Conservation (phyloP, 768 basidiomycete species). For the Boletus sp. region DNA sequence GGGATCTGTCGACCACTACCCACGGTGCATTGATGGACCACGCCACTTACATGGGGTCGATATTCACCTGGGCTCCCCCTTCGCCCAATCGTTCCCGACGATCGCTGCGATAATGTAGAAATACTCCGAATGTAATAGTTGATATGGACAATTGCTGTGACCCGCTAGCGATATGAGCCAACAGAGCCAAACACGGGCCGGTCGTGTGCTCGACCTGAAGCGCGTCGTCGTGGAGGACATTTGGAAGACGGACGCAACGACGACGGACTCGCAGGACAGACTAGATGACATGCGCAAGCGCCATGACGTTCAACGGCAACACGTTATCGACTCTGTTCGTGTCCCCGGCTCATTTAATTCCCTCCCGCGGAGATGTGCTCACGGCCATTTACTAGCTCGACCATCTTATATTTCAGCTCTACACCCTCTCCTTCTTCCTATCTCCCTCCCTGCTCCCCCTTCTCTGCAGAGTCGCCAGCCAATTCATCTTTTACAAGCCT, state of each 20-base stretch:
- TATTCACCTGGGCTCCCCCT: slow-evolving; percentile 14
- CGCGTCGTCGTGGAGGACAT: slow-evolving; percentile 1
- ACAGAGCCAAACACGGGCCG: slow-evolving; percentile 31
- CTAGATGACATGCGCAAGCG: slow-evolving; percentile 56
- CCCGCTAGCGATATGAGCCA: neutral
- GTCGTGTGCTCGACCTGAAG: neutral
- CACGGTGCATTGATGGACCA: slow-evolving; percentile 31
- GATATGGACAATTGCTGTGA: neutral
- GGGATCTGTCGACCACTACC: slow-evolving; percentile 26
- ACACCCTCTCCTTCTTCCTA: slow-evolving; percentile 73
- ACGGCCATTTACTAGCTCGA: slow-evolving; percentile 50
- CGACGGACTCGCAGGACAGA: slow-evolving; percentile 15
- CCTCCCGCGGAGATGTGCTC: slow-evolving; percentile 6
- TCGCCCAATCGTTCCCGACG: slow-evolving; percentile 2
- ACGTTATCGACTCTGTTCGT: slow-evolving; percentile 65
- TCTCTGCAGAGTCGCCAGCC: slow-evolving; percentile 47
- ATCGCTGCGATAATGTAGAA: slow-evolving; percentile 8
- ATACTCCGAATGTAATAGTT: neutral
- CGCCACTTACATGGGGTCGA: slow-evolving; percentile 21
- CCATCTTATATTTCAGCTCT: slow-evolving; percentile 65
- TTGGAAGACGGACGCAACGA: slow-evolving; percentile 8
- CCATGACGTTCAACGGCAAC: slow-evolving; percentile 64
- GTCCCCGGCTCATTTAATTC: neutral
- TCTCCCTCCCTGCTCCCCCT: slow-evolving; percentile 54
- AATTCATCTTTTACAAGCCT: slow-evolving; percentile 65